phyloP scores from a whole-genome alignment of 169 alveolate genomes.

The Miamiensis avidus region DNA sequence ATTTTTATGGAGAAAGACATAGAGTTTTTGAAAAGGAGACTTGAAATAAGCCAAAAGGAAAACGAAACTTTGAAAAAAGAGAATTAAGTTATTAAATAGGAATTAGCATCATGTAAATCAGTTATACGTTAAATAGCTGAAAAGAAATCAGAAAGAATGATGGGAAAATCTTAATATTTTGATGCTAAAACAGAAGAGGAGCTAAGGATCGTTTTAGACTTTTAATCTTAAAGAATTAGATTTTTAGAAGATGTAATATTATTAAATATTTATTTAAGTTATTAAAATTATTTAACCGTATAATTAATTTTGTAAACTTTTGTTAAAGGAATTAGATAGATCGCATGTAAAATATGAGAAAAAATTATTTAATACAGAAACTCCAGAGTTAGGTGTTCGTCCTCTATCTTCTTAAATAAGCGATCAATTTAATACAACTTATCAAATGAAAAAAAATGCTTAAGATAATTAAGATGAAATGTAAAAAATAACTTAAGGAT shows the following conservation, averaged over 20 bases:
- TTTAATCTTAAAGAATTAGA: not conserved
- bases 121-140: not conserved
- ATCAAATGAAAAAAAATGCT: too few species aligned
- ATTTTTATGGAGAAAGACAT: not conserved
- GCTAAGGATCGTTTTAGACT: not conserved
- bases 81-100: too few species aligned
- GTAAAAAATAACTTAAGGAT: not conserved
- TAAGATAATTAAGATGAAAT: not conserved
- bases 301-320: not conserved
- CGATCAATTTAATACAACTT: not conserved
- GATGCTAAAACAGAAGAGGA: not conserved
- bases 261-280: too few species aligned
- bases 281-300: too few species aligned
- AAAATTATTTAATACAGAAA: too few species aligned
- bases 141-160: too few species aligned
- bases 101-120: not conserved
- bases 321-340: not conserved
- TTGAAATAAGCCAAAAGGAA: not conserved
- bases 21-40: not conserved
- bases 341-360: not conserved
- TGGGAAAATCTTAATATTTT: not conserved
- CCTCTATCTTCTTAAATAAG: not conserved
- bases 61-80: not conserved
- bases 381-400: not conserved
- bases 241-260: not conserved